phyloP scores from a whole-genome alignment of 2,329 filamentous ascomycete species.

The Alternaria rosae region DNA sequence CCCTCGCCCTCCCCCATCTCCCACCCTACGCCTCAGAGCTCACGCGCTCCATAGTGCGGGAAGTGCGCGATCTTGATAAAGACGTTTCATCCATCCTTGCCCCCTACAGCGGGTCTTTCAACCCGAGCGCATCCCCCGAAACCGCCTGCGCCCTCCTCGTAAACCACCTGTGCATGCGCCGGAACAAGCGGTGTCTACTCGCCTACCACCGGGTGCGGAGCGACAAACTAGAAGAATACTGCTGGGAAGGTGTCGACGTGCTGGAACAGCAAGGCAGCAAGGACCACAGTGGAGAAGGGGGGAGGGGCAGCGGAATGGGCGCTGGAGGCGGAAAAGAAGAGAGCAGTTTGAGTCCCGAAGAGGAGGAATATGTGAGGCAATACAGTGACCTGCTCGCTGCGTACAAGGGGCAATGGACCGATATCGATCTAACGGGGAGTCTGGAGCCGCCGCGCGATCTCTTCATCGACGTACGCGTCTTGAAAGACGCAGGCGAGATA shows the following conservation, averaged over 20 bases:
- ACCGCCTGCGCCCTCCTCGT: conserved; percentile 89
- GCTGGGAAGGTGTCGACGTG: conserved; percentile 88
- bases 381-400: conserved; percentile 93
- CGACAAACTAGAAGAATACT: conserved; percentile 91
- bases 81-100: conserved; percentile 81
- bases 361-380: conserved; percentile 93
- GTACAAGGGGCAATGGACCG: conserved; percentile 98
- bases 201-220: conserved; percentile 91
- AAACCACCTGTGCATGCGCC: conserved; percentile 91
- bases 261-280: conserved; percentile 64
- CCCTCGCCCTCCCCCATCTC: conserved; percentile 82
- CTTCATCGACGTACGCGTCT: conserved; percentile 94
- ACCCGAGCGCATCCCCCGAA: conserved; percentile 81
- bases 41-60: conserved; percentile 84
- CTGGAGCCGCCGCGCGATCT: conserved; percentile 93
- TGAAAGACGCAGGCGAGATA: conserved; percentile 97
- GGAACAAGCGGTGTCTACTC: conserved; percentile 93
- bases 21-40: conserved; percentile 93
- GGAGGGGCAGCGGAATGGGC: conserved; percentile 54
- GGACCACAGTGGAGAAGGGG: conserved; percentile 32
- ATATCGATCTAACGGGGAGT: conserved; percentile 93
- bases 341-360: conserved; percentile 89
- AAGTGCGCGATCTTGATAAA: conserved; percentile 91
- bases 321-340: conserved; percentile 57
- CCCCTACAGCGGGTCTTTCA: conserved; percentile 84